A percentile compares a stretch with the other conserved stretches of the same genome.
phyloP scores from a whole-genome alignment of 345 rosid genomes.

The Eucalyptus dawsonii region DNA sequence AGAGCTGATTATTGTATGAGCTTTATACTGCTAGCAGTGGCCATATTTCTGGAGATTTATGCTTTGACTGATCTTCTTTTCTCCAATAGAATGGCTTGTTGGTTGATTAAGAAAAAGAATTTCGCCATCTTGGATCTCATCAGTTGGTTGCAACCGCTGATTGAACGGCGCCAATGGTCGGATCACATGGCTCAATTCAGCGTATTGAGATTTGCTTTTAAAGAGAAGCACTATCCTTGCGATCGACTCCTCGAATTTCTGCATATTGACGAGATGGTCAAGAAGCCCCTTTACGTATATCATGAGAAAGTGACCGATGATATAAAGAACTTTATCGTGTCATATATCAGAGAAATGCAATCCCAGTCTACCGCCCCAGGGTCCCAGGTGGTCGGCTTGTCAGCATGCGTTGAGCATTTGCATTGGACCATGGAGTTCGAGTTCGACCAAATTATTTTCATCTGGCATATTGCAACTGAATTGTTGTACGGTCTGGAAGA shows the following conservation, averaged over 20 bases:
- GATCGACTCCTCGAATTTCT: not conserved
- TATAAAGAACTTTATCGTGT: rapidly evolving
- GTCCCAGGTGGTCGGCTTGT: too few species aligned
- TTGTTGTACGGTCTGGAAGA: too few species aligned
- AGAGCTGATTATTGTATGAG: too few species aligned
- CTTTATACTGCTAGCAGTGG: not conserved
- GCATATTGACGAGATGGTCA: not conserved
- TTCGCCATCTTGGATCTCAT: not conserved
- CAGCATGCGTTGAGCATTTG: too few species aligned
- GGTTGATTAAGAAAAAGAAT: not conserved
- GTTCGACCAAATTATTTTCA: not conserved
- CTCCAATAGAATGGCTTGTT: not conserved
- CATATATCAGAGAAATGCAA: not conserved
- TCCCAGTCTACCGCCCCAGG: too few species aligned
- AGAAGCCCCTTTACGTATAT: not conserved
- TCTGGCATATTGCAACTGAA: not conserved
- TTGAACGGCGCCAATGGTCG: not conserved
- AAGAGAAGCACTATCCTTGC: not conserved
- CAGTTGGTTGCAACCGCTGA: not conserved
- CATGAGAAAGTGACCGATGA: not conserved
- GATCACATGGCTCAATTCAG: not conserved
- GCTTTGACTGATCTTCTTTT: not conserved
- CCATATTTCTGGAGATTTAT: not conserved
- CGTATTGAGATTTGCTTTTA: not conserved
- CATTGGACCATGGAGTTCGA: too few species aligned